Evolutionary conservation across 1,284 basidiomycete species (phyloP).

Genomic region (Cutaneotrichosporon sp.): DNA sequence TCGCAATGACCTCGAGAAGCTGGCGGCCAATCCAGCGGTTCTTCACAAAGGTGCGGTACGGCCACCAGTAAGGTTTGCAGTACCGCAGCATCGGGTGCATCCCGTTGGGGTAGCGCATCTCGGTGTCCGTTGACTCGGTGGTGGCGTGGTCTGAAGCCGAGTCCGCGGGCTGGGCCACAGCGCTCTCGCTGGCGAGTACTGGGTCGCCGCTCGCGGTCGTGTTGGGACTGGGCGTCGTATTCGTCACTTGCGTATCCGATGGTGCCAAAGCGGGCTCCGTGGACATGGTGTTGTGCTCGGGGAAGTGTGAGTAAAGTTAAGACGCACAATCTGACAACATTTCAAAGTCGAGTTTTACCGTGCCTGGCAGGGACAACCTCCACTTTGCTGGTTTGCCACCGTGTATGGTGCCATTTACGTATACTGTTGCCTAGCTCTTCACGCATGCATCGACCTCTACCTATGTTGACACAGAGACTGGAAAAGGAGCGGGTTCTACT

Average conservation of each 20-base stretch:
- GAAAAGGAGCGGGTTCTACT: conserved; percentile 6
- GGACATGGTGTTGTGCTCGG: not conserved
- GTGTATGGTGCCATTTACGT: too few species aligned
- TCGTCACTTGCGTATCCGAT: not conserved
- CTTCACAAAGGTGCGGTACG: conserved; percentile 85
- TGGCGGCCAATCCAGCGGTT: conserved; percentile 58
- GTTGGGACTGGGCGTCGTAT: not conserved
- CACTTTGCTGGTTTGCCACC: not conserved
- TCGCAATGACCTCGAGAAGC: conserved; percentile 73
- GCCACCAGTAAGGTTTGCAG: conserved; percentile 56
- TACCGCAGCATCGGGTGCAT: conserved; percentile 53
- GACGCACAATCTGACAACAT: not conserved
- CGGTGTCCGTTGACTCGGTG: not conserved
- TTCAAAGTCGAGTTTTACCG: not conserved
- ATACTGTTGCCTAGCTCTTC: not conserved
- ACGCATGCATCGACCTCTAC: not conserved
- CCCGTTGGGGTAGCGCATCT: conserved; percentile 34
- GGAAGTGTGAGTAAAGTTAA: not conserved
- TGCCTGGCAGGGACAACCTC: not conserved
- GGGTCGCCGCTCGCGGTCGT: not conserved
- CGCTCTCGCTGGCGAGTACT: not conserved
- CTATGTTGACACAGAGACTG: not conserved
- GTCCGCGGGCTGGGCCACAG: not conserved
- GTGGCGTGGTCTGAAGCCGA: not conserved
- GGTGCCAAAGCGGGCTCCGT: not conserved